Base-by-base conservation (phyloP, 1,284 basidiomycete species). In the Hymenochaete sp. region DNA sequence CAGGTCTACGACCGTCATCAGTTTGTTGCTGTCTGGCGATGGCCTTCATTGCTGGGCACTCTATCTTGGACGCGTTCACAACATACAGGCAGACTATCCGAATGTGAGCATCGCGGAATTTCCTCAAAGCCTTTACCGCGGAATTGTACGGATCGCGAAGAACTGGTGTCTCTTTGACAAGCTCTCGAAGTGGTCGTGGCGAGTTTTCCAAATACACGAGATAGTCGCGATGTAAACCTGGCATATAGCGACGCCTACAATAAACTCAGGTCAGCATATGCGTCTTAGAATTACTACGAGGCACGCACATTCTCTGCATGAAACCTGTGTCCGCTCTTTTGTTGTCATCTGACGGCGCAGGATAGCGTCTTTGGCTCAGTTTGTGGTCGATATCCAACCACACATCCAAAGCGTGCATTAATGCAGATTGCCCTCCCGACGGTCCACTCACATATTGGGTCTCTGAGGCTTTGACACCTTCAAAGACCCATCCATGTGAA, bases 361-460 rank as follows among this genome's bases (percentile, higher is more conserved):
- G 82, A 68, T 80, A 59, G 60, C 82, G 68, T 66, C 79, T 71
- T 53, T 81, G 72, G 43, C 77, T 70, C 61, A 92, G 79, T 53
- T 84, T 82, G 62, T 91, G 83, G 63, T 97, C 83, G 50, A 88
- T 72, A 52, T 83, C 82, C 25, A 87, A 70, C 67, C 90, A 85
- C 63, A 93, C 77, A 56, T 88, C 84, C 19, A 85, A 64, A 8
- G 81, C 77, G 47, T 87, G 85, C 69, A 98, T 91, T 48, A 93
- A 75, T 36, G 84, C 85, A 62, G 86, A 92, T 67, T 98, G 95
- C 1, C 95, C 95, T 0, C 92, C 93, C 8, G 87, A 92, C 4
- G 96, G 93, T 0, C 96, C 95, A 22, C 81, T 84, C 44, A 85
- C 73, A 56, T 83, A 77, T 19, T 79, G 69, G 24, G 65, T 59